These are phyloP conservation scores for Colletotrichum somersetense DNA, from an alignment of 2,329 filamentous ascomycete species.

Conservation along the genomic window DNA sequence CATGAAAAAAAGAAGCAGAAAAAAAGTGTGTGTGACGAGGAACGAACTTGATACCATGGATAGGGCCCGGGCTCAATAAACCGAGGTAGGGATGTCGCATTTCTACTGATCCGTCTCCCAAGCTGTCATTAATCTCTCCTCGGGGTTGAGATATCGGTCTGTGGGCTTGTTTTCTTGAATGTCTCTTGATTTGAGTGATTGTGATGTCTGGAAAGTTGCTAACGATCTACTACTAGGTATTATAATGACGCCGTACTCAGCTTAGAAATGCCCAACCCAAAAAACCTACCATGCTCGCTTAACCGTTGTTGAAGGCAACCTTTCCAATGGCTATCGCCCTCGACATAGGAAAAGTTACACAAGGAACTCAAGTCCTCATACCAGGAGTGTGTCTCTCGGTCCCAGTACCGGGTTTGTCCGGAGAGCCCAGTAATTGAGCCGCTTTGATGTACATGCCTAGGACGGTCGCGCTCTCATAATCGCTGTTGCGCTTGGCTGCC, in stretches of 20 bases:
- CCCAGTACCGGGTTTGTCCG: constrained; percentile 48
- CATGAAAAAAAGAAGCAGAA: too few species aligned
- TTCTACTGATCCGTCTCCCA: not conserved
- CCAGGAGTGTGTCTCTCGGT: constrained; percentile 28
- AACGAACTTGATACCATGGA: constrained; percentile 36
- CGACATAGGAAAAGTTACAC: constrained; percentile 32
- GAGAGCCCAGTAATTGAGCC: constrained; percentile 59
- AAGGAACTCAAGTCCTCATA: constrained; percentile 47
- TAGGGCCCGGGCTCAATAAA: constrained; percentile 12
- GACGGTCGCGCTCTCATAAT: constrained; percentile 53
- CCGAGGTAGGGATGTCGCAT: constrained; percentile 18
- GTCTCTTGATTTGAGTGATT: constrained; percentile 6
- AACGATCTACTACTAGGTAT: constrained; percentile 19
- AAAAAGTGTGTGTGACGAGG: not conserved
- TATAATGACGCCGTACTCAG: constrained; percentile 23
- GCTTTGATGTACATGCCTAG: constrained; percentile 60
- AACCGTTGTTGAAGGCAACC: constrained; percentile 1
- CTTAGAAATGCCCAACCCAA: not conserved
- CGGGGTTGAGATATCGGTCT: not conserved
- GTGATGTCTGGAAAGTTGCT: constrained; percentile 11
- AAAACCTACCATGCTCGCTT: constrained; percentile 11
- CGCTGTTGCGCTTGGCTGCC: constrained; percentile 34
- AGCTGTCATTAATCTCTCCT: not conserved
- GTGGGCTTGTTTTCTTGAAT: not conserved
- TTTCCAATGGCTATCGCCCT: not conserved